phyloP scores from a whole-genome alignment of 495 filamentous ascomycete genomes.

The Hypomontagnella monticulosa region DNA sequence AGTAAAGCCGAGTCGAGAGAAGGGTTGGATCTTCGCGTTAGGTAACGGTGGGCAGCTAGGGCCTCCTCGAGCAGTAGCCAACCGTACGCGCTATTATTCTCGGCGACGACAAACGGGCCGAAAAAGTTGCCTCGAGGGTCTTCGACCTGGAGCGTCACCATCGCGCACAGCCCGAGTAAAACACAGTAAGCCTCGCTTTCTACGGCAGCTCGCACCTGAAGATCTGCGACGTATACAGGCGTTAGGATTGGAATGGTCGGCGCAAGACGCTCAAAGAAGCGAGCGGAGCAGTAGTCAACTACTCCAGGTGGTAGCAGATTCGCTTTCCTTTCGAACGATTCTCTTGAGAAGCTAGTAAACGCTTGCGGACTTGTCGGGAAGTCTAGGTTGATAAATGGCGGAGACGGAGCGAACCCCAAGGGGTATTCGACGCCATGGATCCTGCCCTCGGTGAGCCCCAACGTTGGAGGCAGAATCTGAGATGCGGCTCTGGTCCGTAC shows the following conservation, averaged over 20 bases:
- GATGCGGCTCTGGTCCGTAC: background rate
- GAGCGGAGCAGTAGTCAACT: constrained; percentile 47
- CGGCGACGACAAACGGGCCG: constrained; percentile 25
- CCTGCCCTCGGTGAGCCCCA: constrained; percentile 4
- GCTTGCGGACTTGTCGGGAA: constrained; percentile 32
- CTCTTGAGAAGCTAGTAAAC: constrained; percentile 35
- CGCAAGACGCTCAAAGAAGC: constrained; percentile 53
- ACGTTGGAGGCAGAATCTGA: constrained; percentile 8
- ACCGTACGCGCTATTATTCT: constrained; percentile 42
- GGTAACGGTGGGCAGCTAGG: constrained; percentile 33
- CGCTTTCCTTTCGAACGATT: constrained; percentile 25
- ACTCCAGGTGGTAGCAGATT: constrained; percentile 32
- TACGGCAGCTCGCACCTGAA: constrained; percentile 34
- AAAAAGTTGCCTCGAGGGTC: constrained; percentile 29
- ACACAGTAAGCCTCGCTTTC: constrained; percentile 48
- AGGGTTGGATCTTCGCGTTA: constrained; percentile 46
- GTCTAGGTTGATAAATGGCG: constrained; percentile 10
- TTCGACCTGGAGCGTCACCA: constrained; percentile 50
- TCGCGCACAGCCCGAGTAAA: constrained; percentile 47
- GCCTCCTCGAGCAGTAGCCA: constrained; percentile 45
- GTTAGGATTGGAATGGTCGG: constrained; percentile 55
- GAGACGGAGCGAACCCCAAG: constrained; percentile 8
- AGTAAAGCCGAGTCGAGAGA: constrained; percentile 69
- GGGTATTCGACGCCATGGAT: background rate
- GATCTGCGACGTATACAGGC: constrained; percentile 41